Evolutionary conservation across 2,329 filamentous ascomycete species (phyloP), one percentile per base, ranked within the genome.

Genomic region (Ophiocordyceps camponoti-rufipedis): DNA sequence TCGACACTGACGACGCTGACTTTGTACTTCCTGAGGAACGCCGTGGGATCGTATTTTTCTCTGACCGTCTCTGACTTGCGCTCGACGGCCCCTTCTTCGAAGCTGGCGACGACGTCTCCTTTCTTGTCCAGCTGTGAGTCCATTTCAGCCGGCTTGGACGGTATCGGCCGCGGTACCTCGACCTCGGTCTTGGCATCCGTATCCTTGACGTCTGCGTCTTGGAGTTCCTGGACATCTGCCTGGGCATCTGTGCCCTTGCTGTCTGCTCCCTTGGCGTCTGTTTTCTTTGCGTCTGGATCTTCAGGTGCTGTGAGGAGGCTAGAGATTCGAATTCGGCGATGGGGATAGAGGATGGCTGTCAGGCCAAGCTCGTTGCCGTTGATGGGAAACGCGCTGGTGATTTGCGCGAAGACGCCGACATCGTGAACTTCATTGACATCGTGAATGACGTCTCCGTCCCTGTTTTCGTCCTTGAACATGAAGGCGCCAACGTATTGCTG

Each of bases 401-500:
- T 88, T 60, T 98, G 91, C 43, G 91, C 94, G 61, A 98, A 98
- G 2, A 95, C 91, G 49, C 91, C 91, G 14, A 93, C 85, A 53
- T 95, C 87, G 62, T 98, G 85, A 29, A 98, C 89, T 55, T 98
- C 91, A 49, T 88, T 82, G 28, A 82, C 70, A 52, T 81, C 88
- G 52, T 89, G 84, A 58, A 98, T 96, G 43, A 93, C 77, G 62
- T 98, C 93, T 58, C 86, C 85, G 59, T 96, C 91, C 50, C 85
- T 83, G 50, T 86, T 83, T 58, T 95, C 89, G 58, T 98, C 88
- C 64, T 96, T 96, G 69, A 96, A 87, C 56, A 98, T 64, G 65
- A 98, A 98, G 3, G 88, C 89, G 50, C 91, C 91, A 39, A 98
- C 86, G 56, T 98, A 98, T 23, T 89, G 93, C 62, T 98, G 93